Evolutionary conservation across 2,329 filamentous ascomycete species (phyloP).

Genomic region (Cordyceps pruinosa): DNA sequence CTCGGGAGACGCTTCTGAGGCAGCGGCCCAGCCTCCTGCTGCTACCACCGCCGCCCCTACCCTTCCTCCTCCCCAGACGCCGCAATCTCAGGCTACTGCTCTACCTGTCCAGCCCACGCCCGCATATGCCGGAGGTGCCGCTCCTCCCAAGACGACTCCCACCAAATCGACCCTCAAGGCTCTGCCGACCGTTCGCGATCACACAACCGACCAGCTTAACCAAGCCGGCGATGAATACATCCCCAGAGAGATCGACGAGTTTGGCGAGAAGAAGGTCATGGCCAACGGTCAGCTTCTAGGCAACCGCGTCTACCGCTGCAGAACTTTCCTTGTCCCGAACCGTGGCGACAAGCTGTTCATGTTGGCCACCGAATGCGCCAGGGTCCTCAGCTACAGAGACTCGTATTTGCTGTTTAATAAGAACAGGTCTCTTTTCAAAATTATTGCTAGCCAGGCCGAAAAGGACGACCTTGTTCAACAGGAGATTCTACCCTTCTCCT

Average conservation of each 20-base stretch:
- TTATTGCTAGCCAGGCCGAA: constrained; percentile 90
- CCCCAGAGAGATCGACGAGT: constrained; percentile 85
- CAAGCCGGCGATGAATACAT: constrained; percentile 89
- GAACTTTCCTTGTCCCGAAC: constrained; percentile 88
- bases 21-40: constrained; percentile 44
- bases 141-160: constrained; percentile 73
- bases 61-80: constrained; percentile 46
- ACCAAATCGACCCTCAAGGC: constrained; percentile 86
- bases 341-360: constrained; percentile 94
- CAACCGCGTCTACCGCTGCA: constrained; percentile 80
- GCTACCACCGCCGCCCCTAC: constrained; percentile 29
- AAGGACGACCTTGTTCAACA: constrained; percentile 95
- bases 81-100: constrained; percentile 43
- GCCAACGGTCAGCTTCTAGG: constrained; percentile 74
- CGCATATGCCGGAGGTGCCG: constrained; percentile 28
- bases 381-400: constrained; percentile 88
- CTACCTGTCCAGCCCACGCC: constrained; percentile 37
- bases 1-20: constrained; percentile 48
- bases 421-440: constrained; percentile 93
- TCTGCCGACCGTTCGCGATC: constrained; percentile 88
- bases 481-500: constrained; percentile 94
- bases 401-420: constrained; percentile 99
- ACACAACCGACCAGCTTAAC: constrained; percentile 92
- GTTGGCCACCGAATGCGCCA: constrained; percentile 94
- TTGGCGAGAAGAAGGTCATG: constrained; percentile 90